Percentiles rank a stretch among this genome's conserved stretches.
These are phyloP conservation scores for Carex littledalei DNA, from an alignment of 176 grass and related monocot species.

Conservation along the genomic window DNA sequence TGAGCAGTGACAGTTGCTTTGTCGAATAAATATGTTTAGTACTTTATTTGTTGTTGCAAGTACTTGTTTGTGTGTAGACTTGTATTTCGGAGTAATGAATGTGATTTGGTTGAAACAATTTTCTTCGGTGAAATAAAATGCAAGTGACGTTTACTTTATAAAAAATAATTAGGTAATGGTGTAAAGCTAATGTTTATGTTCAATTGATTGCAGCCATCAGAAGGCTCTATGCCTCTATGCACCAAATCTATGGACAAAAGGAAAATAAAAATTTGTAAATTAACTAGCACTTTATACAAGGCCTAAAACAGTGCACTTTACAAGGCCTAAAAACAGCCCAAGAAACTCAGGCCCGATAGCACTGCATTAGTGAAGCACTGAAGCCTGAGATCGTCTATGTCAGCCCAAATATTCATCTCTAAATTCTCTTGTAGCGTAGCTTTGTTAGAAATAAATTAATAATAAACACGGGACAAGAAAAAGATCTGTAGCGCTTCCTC, in stretches of 20 bases:
- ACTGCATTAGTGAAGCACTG: not conserved
- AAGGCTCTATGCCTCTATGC: no score
- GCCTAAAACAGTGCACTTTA: no score
- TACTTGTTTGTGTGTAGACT: not conserved
- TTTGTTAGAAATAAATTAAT: no score
- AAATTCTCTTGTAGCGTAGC: no score
- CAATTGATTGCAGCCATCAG: not conserved
- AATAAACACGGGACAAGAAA: no score
- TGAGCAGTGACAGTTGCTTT: not conserved
- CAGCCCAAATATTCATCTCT: not conserved
- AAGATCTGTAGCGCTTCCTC: not conserved
- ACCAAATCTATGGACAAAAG: no score
- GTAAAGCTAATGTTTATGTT: not conserved
- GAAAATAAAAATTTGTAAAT: no score
- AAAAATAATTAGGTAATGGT: not conserved
- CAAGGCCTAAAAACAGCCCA: no score
- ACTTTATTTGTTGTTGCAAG: not conserved
- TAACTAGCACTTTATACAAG: not conserved
- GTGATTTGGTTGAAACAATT: not conserved
- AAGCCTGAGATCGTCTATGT: not conserved
- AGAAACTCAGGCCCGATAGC: not conserved
- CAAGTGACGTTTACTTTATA: not conserved
- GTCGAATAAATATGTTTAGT: not conserved
- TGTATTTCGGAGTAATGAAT: not conserved
- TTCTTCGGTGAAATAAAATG: not conserved